Percentiles rank a stretch among this genome's conserved stretches.
Conservation (phyloP, 371 early-diverging fungal genomes). For the Mortierella sp. region DNA sequence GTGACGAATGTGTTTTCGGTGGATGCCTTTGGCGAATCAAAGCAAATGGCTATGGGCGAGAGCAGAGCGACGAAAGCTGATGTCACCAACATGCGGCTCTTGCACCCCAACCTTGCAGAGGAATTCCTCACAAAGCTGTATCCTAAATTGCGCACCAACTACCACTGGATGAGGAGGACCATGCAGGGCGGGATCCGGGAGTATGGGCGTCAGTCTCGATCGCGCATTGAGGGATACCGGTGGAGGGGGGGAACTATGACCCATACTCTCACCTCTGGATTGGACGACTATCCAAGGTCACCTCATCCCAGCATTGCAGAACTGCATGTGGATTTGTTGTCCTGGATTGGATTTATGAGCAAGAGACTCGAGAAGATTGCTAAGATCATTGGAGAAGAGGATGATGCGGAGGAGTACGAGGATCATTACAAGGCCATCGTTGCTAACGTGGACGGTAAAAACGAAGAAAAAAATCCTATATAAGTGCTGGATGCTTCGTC, state of each 20-base stretch:
- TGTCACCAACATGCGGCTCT: constrained; percentile 62
- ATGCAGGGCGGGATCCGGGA: constrained; percentile 78
- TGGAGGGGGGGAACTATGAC: constrained; percentile 91
- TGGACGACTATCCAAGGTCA: constrained; percentile 96
- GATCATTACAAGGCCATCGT: constrained; percentile 66
- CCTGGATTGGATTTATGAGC: constrained; percentile 90
- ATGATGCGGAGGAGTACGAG: constrained; percentile 62
- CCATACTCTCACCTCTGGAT: constrained; percentile 92
- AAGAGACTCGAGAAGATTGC: constrained; percentile 79
- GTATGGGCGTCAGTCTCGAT: constrained; percentile 64
- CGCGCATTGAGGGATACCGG: constrained; percentile 76
- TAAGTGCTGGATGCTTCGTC: too few species aligned
- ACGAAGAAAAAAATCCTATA: too few species aligned
- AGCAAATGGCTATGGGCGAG: constrained; percentile 5
- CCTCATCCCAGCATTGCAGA: constrained; percentile 80
- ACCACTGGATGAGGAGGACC: constrained; percentile 85
- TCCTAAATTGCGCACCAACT: constrained; percentile 76
- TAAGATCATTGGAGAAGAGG: constrained; percentile 63
- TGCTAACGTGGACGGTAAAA: constrained; percentile 61
- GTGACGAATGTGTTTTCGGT: constrained; percentile 9
- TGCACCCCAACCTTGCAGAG: constrained; percentile 60
- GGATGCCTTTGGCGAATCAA: constrained; percentile 10
- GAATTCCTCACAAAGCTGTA: constrained; percentile 74
- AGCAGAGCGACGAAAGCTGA: constrained; percentile 45
- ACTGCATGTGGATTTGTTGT: constrained; percentile 90